Evolutionary conservation across 2,329 filamentous ascomycete species (phyloP), one percentile per base, ranked within the genome.

Genomic region (Dryadomyces sulphureus): DNA sequence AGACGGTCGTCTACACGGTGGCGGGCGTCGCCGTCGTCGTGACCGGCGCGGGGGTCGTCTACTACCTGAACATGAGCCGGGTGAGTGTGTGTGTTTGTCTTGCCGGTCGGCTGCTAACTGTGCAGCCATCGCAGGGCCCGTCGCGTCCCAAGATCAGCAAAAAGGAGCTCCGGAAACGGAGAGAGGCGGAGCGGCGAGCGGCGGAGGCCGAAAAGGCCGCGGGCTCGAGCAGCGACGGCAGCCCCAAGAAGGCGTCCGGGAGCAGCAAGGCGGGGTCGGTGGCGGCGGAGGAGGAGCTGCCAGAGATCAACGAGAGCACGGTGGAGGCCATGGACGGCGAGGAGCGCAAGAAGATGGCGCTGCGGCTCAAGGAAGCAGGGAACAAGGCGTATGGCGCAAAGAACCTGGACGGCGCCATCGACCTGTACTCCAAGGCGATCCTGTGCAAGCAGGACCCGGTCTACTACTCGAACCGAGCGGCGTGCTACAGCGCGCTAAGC

Each of bases 401-500:
- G 68, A 84, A 94, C 59, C 95, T 95, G 67, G 82, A 87, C 65
- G 80, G 78, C 57, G 92, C 92, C 54, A 98, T 98, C 60, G 84
- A 89, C 5, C 79, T 98, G 32, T 98, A 98, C 67, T 85, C 85
- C 54, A 86, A 94, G 68, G 92, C 92, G 43, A 94, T 98, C 57
- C 70, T 96, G 44, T 96, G 92, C 81, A 94, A 92, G 69, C 83
- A 89, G 48, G 92, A 98, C 59, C 88, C 92, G 27, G 89, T 98
- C 62, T 98, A 92, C 73, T 98, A 93, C 75, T 96, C 92, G 53
- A 98, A 98, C 74, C 84, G 92, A 56, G 92, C 92, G 48, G 92
- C 92, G 46, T 98, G 92, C 74, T 93, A 88, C 70, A 96, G 94
- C 62, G 88, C 92, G 54, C 79, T 92, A 60, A 80, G 79, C 53